Evolutionary conservation across 768 basidiomycete species (phyloP).

Genomic region (Tylopilus sp.): DNA sequence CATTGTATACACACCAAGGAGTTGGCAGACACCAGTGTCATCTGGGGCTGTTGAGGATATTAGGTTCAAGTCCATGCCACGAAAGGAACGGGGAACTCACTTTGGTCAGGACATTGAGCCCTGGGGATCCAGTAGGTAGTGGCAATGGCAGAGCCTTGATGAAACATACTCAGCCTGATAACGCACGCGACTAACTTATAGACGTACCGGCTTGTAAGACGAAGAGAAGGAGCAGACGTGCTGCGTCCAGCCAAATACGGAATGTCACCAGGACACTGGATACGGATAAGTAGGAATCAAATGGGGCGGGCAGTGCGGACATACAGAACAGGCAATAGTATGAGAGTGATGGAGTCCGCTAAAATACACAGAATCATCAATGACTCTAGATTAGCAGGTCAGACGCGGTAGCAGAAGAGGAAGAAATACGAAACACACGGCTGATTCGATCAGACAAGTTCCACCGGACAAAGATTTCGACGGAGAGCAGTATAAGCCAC

Average conservation of each 20-base stretch:
- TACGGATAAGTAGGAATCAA: background rate
- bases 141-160: slow-evolving; percentile 39
- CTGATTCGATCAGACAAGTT: slow-evolving; percentile 40
- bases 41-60: slow-evolving; percentile 32
- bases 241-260: slow-evolving; percentile 51
- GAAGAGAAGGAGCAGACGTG: slow-evolving; percentile 45
- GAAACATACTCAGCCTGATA: background rate
- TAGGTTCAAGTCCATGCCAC: background rate
- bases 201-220: slow-evolving; percentile 45
- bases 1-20: slow-evolving; percentile 47
- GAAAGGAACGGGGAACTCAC: slow-evolving; percentile 26
- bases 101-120: slow-evolving; percentile 42
- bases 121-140: slow-evolving; percentile 42
- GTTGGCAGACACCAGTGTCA: slow-evolving; percentile 42
- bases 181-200: background rate
- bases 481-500: slow-evolving; percentile 46
- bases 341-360: slow-evolving; percentile 36
- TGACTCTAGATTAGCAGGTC: slow-evolving; percentile 21
- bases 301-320: slow-evolving; percentile 16
- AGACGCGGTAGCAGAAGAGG: background rate
- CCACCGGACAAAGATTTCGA: slow-evolving; percentile 47
- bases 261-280: slow-evolving; percentile 45
- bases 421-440: slow-evolving; percentile 37
- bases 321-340: slow-evolving; percentile 43
- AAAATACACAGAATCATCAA: slow-evolving; percentile 45